phyloP scores from a whole-genome alignment of 164 flowering plant species.

The Malania oleifera region DNA sequence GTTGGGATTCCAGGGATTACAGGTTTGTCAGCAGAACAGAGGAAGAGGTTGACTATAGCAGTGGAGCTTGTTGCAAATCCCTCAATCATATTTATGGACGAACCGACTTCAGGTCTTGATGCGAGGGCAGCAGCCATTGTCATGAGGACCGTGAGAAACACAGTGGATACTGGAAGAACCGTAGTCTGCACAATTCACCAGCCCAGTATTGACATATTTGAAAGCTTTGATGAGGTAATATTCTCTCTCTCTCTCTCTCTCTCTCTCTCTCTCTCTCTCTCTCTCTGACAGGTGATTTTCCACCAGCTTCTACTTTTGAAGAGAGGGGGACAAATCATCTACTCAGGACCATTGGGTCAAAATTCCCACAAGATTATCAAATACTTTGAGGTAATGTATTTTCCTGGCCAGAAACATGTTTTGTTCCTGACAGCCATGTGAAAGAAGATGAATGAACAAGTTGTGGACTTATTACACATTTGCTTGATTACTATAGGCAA shows the following conservation, averaged over 20 bases:
- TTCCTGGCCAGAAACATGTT: too few relatives aligned
- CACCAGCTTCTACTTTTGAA: not conserved
- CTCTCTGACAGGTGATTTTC: not conserved
- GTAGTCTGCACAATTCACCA: too few relatives aligned
- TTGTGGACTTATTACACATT: not conserved
- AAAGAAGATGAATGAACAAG: too few relatives aligned
- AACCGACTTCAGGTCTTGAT: conserved; percentile 4
- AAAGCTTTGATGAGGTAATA: not conserved
- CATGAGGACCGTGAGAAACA: conserved; percentile 1
- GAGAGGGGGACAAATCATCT: not conserved
- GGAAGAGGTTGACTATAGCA: conserved; percentile 5
- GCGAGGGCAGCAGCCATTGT: conserved; percentile 6
- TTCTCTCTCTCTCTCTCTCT: too few relatives aligned
- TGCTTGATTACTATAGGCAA: not conserved
- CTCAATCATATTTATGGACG: conserved; percentile 4
- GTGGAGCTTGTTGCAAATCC: too few relatives aligned
- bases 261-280: too few relatives aligned
- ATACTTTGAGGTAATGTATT: conserved; percentile 2
- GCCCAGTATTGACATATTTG: conserved; percentile 4
- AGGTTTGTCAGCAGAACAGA: conserved; percentile 1
- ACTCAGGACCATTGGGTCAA: too few relatives aligned
- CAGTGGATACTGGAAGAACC: too few relatives aligned
- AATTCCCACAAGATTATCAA: conserved; percentile 1
- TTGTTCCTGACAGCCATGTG: too few relatives aligned
- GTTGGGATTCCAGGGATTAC: not conserved